Evolutionary conservation across 2,329 filamentous ascomycete species (phyloP).

Genomic region (Aspergillus persii): DNA sequence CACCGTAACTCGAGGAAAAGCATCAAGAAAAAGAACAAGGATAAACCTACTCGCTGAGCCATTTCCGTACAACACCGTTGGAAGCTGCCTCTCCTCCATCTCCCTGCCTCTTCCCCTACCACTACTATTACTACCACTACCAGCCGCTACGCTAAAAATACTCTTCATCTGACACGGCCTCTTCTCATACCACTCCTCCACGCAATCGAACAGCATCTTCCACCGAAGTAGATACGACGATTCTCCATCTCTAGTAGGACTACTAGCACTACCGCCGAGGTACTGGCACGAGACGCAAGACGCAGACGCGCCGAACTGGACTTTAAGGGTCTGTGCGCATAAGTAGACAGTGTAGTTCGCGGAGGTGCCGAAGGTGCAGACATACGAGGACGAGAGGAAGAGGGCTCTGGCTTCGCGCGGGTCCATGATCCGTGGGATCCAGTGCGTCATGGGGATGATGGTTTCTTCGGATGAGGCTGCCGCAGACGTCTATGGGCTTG

Average conservation of each 20-base stretch:
- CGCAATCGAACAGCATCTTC: slow-evolving; percentile 39
- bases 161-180: slow-evolving; percentile 30
- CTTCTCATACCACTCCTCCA: slow-evolving; percentile 44
- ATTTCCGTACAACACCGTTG: slow-evolving; percentile 28
- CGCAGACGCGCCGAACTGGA: slow-evolving; percentile 29
- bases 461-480: slow-evolving; percentile 54
- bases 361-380: slow-evolving; percentile 44
- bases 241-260: slow-evolving; percentile 14
- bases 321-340: slow-evolving; percentile 45
- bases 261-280: slow-evolving; percentile 7
- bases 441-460: slow-evolving; percentile 48
- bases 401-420: slow-evolving; percentile 19
- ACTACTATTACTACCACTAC: neutral
- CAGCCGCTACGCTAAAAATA: slow-evolving; percentile 21
- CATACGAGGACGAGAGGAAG: slow-evolving; percentile 25
- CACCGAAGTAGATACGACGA: slow-evolving; percentile 31
- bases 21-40: neutral
- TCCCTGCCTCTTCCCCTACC: neutral
- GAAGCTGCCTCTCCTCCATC: slow-evolving; percentile 22
- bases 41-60: slow-evolving; percentile 24
- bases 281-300: slow-evolving; percentile 18
- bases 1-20: too few relatives aligned
- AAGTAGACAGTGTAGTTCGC: slow-evolving; percentile 53
- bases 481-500: slow-evolving; percentile 44
- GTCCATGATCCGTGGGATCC: slow-evolving; percentile 36